Evolutionary conservation across 2,329 filamentous ascomycete species (phyloP), one percentile per base, ranked within the genome.

Genomic region (Colletotrichum incanum): DNA sequence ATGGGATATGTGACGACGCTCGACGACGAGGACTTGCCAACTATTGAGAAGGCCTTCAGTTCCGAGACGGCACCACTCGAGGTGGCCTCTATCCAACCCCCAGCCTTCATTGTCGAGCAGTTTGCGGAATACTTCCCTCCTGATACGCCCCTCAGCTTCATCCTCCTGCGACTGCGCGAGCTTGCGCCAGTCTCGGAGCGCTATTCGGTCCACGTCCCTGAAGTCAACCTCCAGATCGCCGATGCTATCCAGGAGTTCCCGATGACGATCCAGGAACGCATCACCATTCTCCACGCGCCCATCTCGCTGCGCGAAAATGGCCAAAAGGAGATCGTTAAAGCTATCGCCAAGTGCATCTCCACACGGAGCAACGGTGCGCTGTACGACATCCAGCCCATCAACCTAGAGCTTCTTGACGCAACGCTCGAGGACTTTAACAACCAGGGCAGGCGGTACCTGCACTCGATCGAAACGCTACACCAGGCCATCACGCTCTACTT

Each of bases 51-150:
- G 11, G 91, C 92, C 0, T 93, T 98, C 85, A 73, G 80, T 1
- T 80, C 82, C 1, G 89, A 94, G 3, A 88, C 93, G 3, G 85
- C 89, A 34, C 91, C 93, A 5, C 88, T 98, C 63, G 84, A 84
- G 55, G 86, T 88, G 2, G 96, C 94, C 0, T 94, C 93, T 31
- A 86, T 98, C 47, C 87, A 92, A 60, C 94, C 96, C 5, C 93
- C 95, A 0, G 86, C 90, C 1, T 81, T 87, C 34, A 87, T 94
- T 3, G 85, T 98, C 43, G 90, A 96, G 78, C 88, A 90, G 9
- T 96, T 98, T 78, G 88, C 93, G 1, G 88, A 89, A 3, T 96
- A 96, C 79, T 98, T 98, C 77, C 94, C 95, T 0, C 89, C 91
- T 0, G 88, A 89, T 7, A 95, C 94, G 0, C 94, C 95, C 0